Base-by-base conservation (phyloP, 805 yeast genomes). In the Metschnikowia proteae region DNA sequence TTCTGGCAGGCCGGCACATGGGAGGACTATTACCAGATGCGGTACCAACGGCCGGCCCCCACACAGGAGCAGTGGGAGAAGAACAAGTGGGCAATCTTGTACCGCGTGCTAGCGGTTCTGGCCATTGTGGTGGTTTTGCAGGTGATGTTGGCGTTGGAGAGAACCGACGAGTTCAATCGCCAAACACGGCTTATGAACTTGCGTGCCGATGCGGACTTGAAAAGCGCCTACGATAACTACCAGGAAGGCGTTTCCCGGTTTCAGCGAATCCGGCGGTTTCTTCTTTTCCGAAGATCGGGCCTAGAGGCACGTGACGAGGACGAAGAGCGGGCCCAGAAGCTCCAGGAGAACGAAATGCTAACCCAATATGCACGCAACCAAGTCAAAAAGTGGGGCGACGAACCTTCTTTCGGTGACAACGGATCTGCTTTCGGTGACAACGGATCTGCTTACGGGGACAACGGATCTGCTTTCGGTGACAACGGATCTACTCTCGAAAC, bases 1-100 rank as follows among this genome's bases (percentile, higher is more conserved):
- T 82, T 82, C 61, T 80, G 84, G 81, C 76, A 69, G 43, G 84
- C 86, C 0, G 82, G 82, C 0, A 78, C 78, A 0, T 81, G 86
- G 86, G 85, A 81, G 53, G 87, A 82, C 49, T 76, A 74, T 59
- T 76, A 80, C 70, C 60, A 64, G 36, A 68, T 74, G 70, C 63
- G 63, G 57, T 64, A 68, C 48, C 59, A 67, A 30, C 55, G 72
- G 26, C 46, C 51, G 17, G 74, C 74, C 4, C 78, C 73, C 23
- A 67, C 79, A 47, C 61, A 62, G 56, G 70, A 68, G 52, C 70
- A 71, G 56, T 51, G 68, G 54, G 68, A 68, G 63, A 73, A 64
- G 58, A 74, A 69, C 62, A 73, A 73, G 55, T 70, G 68, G 65
- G 67, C 65, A 58, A 70, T 75, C 45, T 65, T 73, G 46, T 68